Base-by-base conservation (phyloP, 2,329 filamentous ascomycete species). In the Cytospora mali region DNA sequence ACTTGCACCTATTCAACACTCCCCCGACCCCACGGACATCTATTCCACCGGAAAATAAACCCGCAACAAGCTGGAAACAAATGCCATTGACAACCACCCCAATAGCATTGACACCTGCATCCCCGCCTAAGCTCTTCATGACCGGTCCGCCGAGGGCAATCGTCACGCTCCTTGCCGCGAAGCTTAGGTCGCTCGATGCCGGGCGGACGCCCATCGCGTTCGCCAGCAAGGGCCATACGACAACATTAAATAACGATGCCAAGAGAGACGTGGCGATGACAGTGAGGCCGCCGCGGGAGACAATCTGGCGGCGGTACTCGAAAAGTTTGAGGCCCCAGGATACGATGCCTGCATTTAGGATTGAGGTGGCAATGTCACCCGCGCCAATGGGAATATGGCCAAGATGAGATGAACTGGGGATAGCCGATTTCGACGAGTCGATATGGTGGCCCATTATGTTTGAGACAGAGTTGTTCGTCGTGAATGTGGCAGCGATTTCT, bases 311-410 rank as follows among this genome's bases (percentile, higher is more conserved):
- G 4, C 80, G 79, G 69, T 79, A 82, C 65, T 82, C 80, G 66
- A 79, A 82, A 4, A 84, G 73, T 70, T 84, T 84, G 66, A 84
- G 77, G 0, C 81, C 81, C 81, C 81, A 84, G 4, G 77, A 74
- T 3, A 83, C 74, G 27, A 84, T 81, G 13, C 81, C 81, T 4
- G 79, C 76, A 67, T 83, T 79, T 3, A 84, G 79, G 3, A 84
- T 69, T 0, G 80, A 79, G 1, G 79, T 73, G 0, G 81, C 81
- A 4, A 78, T 69, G 64, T 84, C 81, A 10, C 81, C 81, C 0
- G 81, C 81, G 2, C 80, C 80, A 57, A 75, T 64, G 25, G 49
- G 21, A 2, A 55, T 13, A 11, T 29, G 6, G 4, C 31, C 27
- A 7, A 49, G 1, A 67, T 51, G 35, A 2, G 56, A 31, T 10